Evolutionary conservation across 257 asterid genomes (phyloP).

Genomic region (Mitragyna speciosa): DNA sequence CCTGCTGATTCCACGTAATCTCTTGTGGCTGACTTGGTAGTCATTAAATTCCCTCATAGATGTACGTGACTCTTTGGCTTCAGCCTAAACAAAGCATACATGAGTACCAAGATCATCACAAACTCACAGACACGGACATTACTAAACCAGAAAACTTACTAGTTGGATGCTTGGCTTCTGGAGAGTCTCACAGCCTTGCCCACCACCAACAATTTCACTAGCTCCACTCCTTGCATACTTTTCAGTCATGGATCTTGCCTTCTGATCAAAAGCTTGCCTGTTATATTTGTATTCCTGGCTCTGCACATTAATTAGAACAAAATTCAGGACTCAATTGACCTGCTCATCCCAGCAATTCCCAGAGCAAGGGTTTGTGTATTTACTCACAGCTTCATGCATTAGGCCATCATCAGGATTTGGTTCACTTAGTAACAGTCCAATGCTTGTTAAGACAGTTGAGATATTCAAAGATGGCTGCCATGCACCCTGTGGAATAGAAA

Average conservation of each 20-base stretch:
- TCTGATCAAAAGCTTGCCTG: constrained; percentile 70
- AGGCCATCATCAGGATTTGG: constrained; percentile 96
- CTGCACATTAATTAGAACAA: constrained; percentile 40
- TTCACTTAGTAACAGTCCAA: constrained; percentile 71
- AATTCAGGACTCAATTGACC: constrained; percentile 12
- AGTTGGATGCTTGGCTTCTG: constrained; percentile 31
- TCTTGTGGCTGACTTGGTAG: constrained; percentile 26
- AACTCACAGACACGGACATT: not conserved
- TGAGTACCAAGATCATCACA: constrained; percentile 9
- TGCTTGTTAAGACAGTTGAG: constrained; percentile 78
- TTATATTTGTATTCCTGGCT: constrained; percentile 85
- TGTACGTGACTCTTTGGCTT: constrained; percentile 35
- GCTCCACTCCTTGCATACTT: constrained; percentile 57
- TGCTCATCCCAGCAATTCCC: constrained; percentile 5
- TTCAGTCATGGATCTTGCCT: constrained; percentile 80
- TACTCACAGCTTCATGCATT: constrained; percentile 85
- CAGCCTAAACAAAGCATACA: constrained; percentile 38
- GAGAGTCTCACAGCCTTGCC: constrained; percentile 31
- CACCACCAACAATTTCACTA: constrained; percentile 31
- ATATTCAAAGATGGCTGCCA: constrained; percentile 94
- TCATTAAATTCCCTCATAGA: constrained; percentile 24
- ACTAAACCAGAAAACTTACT: constrained; percentile 37
- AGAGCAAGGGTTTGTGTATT: constrained; percentile 11
- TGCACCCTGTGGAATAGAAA: constrained; percentile 57
- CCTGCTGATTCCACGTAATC: constrained; percentile 41